Conservation (phyloP, 768 basidiomycete genomes). For the Termitomyces heimii region DNA sequence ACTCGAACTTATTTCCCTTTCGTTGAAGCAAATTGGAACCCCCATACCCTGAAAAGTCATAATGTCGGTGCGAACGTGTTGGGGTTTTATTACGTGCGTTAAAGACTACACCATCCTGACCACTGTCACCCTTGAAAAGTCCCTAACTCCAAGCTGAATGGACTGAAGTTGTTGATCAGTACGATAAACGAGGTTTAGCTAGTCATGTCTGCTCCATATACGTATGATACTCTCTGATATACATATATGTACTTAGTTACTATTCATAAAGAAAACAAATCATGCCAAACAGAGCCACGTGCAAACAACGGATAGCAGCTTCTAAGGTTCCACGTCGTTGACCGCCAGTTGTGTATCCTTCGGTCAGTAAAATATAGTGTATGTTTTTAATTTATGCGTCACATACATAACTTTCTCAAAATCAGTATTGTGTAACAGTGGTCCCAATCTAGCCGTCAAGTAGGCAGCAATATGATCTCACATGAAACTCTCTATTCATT, state of each 20-base stretch:
- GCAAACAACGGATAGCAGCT: neutral
- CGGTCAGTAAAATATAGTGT: neutral
- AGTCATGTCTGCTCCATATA: neutral
- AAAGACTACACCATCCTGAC: slow-evolving; percentile 35
- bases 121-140: slow-evolving; percentile 15
- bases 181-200: neutral
- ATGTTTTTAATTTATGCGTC: neutral
- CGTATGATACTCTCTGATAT: neutral
- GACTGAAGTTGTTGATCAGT: no score
- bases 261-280: neutral
- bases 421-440: neutral
- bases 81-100: slow-evolving; percentile 36
- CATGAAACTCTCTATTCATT: slow-evolving; percentile 77
- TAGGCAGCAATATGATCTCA: slow-evolving; percentile 54
- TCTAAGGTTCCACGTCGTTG: neutral
- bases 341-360: neutral
- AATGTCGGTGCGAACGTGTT: slow-evolving; percentile 41
- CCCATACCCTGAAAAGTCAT: slow-evolving; percentile 52
- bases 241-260: no score
- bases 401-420: neutral
- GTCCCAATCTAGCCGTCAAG: neutral
- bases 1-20: slow-evolving; percentile 44
- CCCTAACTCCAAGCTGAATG: slow-evolving; percentile 16
- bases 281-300: slow-evolving; percentile 17
- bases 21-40: slow-evolving; percentile 60